Evolutionary conservation across 352 stramenopile genomes (phyloP), one percentile per base, ranked within the genome.

Genomic region (Pythium coloratum): DNA sequence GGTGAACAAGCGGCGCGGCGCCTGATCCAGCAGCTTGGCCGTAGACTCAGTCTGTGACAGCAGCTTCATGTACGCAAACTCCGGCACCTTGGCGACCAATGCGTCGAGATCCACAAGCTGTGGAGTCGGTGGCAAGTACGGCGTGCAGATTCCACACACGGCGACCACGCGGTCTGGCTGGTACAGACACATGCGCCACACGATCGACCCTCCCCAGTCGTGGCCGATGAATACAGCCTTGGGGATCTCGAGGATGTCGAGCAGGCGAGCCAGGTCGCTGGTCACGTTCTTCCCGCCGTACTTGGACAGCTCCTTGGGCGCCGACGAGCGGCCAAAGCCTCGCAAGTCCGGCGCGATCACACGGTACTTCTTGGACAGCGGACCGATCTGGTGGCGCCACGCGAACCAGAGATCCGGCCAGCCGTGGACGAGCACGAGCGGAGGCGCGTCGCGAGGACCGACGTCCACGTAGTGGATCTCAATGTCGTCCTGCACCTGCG

Each of bases 171-270:
- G 82, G 14, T 76, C 20, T 9, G 82, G 80, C 42, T 90, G 78
- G 70, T 86, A 88, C 20, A 89, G 70, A 20, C 76, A 86, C 75
- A 92, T 87, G 62, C 76, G 80, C 77, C 78, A 92, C 28, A 87
- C 80, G 49, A 82, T 73, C 14, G 67, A 65, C n/a, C 82, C 84
- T 59, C 84, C 84, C 84, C 84, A 92, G 59, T 92, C 82, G 64
- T 92, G 84, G 38, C 84, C 84, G 36, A 89, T 75, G 42, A 93
- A 64, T 34, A 69, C 63, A 14, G 63, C 63, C 47, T 64, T 63
- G 0, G 18, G 38, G 36, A 69, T 69, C 26, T 69, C 63, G 13
- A 69, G 47, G 6, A 59, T 47, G 13, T 69, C 64, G 3, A 88
- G 73, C 10, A 88, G 57, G 4, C 64, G 62, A 0, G 72, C 67